Base-by-base conservation (phyloP, 2,329 filamentous ascomycete genomes). In the Neofusicoccum sp. region DNA sequence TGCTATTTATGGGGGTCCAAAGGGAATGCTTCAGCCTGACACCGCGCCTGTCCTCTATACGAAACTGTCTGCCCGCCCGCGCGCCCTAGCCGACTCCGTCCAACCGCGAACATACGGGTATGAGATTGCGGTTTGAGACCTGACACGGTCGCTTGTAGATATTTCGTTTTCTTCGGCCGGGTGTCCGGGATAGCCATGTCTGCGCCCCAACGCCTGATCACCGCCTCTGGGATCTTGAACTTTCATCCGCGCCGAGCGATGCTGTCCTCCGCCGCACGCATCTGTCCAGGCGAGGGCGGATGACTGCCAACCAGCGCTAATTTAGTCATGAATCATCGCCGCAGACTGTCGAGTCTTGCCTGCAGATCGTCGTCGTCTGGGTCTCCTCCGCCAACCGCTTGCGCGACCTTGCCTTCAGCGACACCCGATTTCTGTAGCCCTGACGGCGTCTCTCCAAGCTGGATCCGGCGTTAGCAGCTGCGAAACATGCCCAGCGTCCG, bases 371-470 rank as follows among this genome's bases (percentile, higher is more conserved):
- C 92, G 71, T 97, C 93, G 68, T 73, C 83, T 44, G 83, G 81
- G 64, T 84, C 83, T 41, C 59, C 75, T n/a, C 87, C 87, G 11
- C 84, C 87, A 68, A 98, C 84, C 14, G 94, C 93, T 76, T 98
- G 91, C 50, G 95, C 94, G 66, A 98, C 87, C 71, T 86, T 88
- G 9, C 87, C 85, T 73, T 97, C 92, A 5, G 89, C 80, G 4
- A 90, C 88, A 4, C 88, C 81, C 61, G 85, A 84, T 67, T 88
- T 89, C 73, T 95, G 92, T 65, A 98, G 80, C 3, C 91, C 93
- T 44, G 89, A 88, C 0, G 95, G 95, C 2, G 94, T 95, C 76
- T 97, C 93, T 64, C 93, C 94, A 71, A 99, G 86, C 93, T 98
- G 74, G 66, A 70, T 52, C 63, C 48, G 52, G 41, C 22, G 67